phyloP scores from a whole-genome alignment of 257 asterid genomes.

The Perilla frutescens region DNA sequence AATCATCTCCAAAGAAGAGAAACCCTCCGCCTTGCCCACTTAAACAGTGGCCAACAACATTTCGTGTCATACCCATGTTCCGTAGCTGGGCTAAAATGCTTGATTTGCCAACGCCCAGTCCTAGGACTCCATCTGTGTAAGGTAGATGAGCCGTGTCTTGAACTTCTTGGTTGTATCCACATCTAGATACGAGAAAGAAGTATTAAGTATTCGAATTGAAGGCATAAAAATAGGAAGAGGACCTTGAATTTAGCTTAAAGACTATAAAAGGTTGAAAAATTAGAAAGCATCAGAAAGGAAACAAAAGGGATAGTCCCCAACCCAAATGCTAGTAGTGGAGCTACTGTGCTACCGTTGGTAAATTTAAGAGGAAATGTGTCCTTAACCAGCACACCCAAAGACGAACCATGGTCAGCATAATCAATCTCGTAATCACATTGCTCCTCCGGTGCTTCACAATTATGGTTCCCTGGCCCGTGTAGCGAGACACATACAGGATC shows the following conservation, averaged over 20 bases:
- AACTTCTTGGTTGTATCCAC: slow-evolving; percentile 90
- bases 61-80: slow-evolving; percentile 56
- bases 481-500: slow-evolving; percentile 74
- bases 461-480: slow-evolving; percentile 44
- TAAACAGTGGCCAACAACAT: slow-evolving; percentile 84
- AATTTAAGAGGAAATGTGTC: slow-evolving; percentile 67
- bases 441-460: slow-evolving; percentile 55
- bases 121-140: slow-evolving; percentile 87
- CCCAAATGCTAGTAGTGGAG: slow-evolving; percentile 84
- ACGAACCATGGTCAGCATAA: slow-evolving; percentile 83
- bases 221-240: neutral
- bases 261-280: neutral
- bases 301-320: slow-evolving; percentile 32
- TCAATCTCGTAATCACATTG: slow-evolving; percentile 89
- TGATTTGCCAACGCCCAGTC: slow-evolving; percentile 83
- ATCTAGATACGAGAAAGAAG: slow-evolving; percentile 50
- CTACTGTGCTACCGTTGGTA: slow-evolving; percentile 57
- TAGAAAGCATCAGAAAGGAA: neutral
- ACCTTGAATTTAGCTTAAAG: neutral
- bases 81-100: slow-evolving; percentile 73
- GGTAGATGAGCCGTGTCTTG: slow-evolving; percentile 54
- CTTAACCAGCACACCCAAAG: slow-evolving; percentile 78
- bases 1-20: slow-evolving; percentile 85
- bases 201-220: neutral
- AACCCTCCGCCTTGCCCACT: slow-evolving; percentile 81